Evolutionary conservation across 108 stramenopile genomes (phyloP).

Genomic region (Mediolabrus comicus): DNA sequence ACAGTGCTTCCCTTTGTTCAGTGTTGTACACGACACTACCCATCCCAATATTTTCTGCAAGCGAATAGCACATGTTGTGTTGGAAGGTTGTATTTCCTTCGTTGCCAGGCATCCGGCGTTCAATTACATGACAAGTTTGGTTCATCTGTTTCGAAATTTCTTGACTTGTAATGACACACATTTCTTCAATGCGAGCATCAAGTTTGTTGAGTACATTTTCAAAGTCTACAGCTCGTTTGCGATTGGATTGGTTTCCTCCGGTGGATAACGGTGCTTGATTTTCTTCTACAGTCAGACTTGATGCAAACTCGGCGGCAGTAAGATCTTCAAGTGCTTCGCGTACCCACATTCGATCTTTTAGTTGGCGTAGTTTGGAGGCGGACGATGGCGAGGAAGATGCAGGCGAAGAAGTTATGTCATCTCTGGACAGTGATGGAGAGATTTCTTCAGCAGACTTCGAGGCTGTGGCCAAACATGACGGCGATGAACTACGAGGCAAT

Average conservation of each 20-base stretch:
- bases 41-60: slow-evolving; percentile 51
- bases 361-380: slow-evolving; percentile 59
- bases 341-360: slow-evolving; percentile 90
- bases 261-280: not conserved
- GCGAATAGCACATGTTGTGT: slow-evolving; percentile 20
- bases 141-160: slow-evolving; percentile 7
- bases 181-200: slow-evolving; percentile 65
- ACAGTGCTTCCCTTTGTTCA: slow-evolving; percentile 62
- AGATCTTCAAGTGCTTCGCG: slow-evolving; percentile 83
- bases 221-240: slow-evolving; percentile 79
- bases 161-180: slow-evolving; percentile 44
- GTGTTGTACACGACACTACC: slow-evolving; percentile 65
- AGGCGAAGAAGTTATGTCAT: not conserved
- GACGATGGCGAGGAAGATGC: not conserved
- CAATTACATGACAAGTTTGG: slow-evolving; percentile 30
- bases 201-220: slow-evolving; percentile 76
- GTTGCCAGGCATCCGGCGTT: slow-evolving; percentile 8
- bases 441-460: not conserved
- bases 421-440: not conserved
- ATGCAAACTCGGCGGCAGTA: slow-evolving; percentile 87
- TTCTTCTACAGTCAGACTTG: slow-evolving; percentile 52
- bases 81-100: slow-evolving; percentile 11
- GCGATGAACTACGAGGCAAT: not conserved
- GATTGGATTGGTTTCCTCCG: slow-evolving; percentile 9
- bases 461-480: not conserved